Evolutionary conservation across 2,329 filamentous ascomycete genomes (phyloP).

Genomic region (Fusarium dlaminii): DNA sequence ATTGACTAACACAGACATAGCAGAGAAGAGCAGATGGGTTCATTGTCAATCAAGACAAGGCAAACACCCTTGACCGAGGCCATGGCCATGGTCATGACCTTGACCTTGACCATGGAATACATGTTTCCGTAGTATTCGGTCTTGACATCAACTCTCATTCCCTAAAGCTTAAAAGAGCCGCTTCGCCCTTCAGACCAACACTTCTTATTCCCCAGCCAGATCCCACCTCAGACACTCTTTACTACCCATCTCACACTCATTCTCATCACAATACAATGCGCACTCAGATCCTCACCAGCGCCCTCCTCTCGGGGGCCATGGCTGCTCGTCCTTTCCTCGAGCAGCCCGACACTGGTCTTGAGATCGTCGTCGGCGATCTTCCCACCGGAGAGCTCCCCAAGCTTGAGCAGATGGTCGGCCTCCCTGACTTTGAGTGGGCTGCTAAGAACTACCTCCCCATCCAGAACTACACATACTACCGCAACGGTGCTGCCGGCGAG

Average conservation of each 20-base stretch:
- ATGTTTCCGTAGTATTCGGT: constrained; percentile 1
- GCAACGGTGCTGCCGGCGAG: constrained; percentile 64
- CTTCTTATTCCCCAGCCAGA: not conserved
- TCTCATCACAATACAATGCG: constrained; percentile 36
- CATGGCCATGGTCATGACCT: not conserved
- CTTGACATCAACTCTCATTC: not conserved
- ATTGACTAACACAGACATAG: not conserved
- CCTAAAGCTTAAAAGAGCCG: constrained; percentile 32
- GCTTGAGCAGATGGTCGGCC: constrained; percentile 56
- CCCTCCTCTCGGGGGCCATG: constrained; percentile 48
- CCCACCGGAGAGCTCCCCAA: constrained; percentile 51
- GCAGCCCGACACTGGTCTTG: constrained; percentile 58
- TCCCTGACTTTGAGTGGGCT: constrained; percentile 65
- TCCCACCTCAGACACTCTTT: constrained; percentile 17
- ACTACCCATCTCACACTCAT: not conserved
- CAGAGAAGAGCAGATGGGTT: not conserved
- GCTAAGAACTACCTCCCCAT: constrained; percentile 58
- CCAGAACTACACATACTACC: constrained; percentile 65
- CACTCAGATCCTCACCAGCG: constrained; percentile 35
- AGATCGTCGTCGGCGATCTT: constrained; percentile 49
- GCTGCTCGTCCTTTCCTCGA: constrained; percentile 57
- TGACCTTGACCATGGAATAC: not conserved
- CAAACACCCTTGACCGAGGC: not conserved
- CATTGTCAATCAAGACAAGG: not conserved
- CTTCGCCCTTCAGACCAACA: constrained; percentile 1